Conservation (phyloP, 1,284 basidiomycete species). For the Cutaneotrichosporon curvatum region DNA sequence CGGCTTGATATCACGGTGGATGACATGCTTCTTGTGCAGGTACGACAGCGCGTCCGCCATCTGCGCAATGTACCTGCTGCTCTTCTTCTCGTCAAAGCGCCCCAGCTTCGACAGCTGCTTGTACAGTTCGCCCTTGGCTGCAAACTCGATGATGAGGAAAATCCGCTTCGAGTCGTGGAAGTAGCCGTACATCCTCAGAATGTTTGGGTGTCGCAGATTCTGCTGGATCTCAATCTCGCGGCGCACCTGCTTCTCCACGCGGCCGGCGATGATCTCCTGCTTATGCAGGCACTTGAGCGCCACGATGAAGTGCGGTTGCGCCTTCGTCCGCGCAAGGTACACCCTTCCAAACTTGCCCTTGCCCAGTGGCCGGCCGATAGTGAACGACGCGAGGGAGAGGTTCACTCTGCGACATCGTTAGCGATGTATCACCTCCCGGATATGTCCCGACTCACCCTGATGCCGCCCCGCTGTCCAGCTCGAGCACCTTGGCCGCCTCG, state of each 20-base stretch:
- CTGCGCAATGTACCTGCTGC: conserved; percentile 83
- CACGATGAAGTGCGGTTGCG: conserved; percentile 81
- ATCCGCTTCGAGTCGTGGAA: conserved; percentile 98
- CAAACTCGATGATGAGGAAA: conserved; percentile 95
- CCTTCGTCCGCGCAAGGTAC: conserved; percentile 93
- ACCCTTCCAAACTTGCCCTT: conserved; percentile 99
- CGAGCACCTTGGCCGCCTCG: conserved; percentile 65
- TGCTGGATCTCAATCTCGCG: conserved; percentile 99
- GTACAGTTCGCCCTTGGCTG: conserved; percentile 91
- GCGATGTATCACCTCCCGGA: no score
- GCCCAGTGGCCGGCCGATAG: conserved; percentile 90
- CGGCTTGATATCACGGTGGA: conserved; percentile 98
- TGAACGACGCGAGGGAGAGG: conserved; percentile 66
- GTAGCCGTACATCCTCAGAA: conserved; percentile 89
- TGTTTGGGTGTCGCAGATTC: conserved; percentile 91
- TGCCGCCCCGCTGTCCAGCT: conserved; percentile 65
- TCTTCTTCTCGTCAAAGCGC: conserved; percentile 78
- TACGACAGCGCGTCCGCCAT: conserved; percentile 96
- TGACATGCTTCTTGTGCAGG: conserved; percentile 92
- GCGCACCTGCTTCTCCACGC: conserved; percentile 91
- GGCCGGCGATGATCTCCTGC: conserved; percentile 79
- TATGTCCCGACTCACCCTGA: conserved; percentile 50
- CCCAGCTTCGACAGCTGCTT: conserved; percentile 83
- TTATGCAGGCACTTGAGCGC: conserved; percentile 98
- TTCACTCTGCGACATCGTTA: conserved; percentile 47